Evolutionary conservation across 1,284 basidiomycete genomes (phyloP), one percentile per base, ranked within the genome.

Genomic region (Cystobasidiaceae sp.): DNA sequence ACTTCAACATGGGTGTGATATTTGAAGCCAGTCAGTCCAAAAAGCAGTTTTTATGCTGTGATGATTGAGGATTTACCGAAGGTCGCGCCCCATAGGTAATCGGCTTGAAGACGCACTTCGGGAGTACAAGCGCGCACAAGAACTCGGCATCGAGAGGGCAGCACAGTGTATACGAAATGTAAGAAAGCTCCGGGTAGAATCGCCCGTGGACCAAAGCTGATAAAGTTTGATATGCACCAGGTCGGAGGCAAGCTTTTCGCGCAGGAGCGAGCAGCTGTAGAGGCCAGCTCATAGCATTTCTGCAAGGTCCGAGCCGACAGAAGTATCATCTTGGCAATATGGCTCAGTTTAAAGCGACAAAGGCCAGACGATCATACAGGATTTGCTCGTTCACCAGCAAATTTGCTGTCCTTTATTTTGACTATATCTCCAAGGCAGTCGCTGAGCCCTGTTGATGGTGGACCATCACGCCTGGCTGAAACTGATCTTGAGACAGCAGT

Each of bases 1-100:
- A 49, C 52, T 64, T 64, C 51, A 64, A 64, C 30, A 64, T 64
- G 61, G 61, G 61, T 13, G 61, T 64, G 9, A 56, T 64, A 15
- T 64, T 64, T 43, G 61, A 64, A 64, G 61, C 61, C 6, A 64
- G 61, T 64, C 28, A 21, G 60, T 48, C n/a, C 15, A 8, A 9
- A 6, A 8, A 15, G n/a, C 48, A 19, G n/a, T 23, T n/a, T 13
- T 32, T 3, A 17, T 15, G 5, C 23, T 6, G 15, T 56, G 21
- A 28, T 21, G n/a, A 6, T 17, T 33, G 4, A n/a, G 4, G 3
- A 8, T 28, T 23, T 19, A 34, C 21, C 15, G 45, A 21, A 15
- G 23, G 3, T 39, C 17, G 23, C 23, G 11, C 21, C 1, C 2
- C 48, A 13, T 28, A 64, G 61, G 46, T 32, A 44, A 56, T 15